A percentile compares a stretch with the other conserved stretches of the same genome.
phyloP scores from a whole-genome alignment of 2,329 filamentous ascomycete genomes.

The Fusarium nematophilum region DNA sequence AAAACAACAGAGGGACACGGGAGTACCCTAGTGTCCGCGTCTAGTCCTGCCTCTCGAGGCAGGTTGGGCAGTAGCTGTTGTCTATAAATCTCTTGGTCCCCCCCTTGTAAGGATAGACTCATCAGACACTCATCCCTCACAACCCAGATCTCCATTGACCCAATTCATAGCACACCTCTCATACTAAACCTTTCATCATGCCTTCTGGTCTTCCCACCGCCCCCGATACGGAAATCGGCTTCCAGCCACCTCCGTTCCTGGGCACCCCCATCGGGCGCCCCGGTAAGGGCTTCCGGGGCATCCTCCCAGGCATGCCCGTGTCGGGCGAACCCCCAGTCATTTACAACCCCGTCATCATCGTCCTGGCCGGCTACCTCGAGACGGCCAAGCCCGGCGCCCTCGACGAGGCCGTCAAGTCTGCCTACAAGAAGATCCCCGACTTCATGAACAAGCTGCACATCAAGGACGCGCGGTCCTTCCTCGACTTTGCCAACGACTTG shows the following conservation, averaged over 20 bases:
- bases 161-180: not conserved
- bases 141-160: not conserved
- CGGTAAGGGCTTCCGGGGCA: not conserved
- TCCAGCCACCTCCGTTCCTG: slow-evolving; percentile 31
- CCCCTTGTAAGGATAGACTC: too few species aligned
- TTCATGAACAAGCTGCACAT: slow-evolving; percentile 41
- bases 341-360: slow-evolving; percentile 39
- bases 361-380: slow-evolving; percentile 35
- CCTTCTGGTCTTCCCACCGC: slow-evolving; percentile 40
- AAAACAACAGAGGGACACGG: not conserved
- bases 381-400: slow-evolving; percentile 13
- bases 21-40: not conserved
- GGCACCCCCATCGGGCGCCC: slow-evolving; percentile 2
- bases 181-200: slow-evolving; percentile 9
- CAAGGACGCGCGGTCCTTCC: slow-evolving; percentile 34
- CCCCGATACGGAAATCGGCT: slow-evolving; percentile 34
- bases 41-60: not conserved
- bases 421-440: slow-evolving; percentile 28
- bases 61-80: too few species aligned
- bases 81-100: slow-evolving; percentile 7
- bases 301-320: slow-evolving; percentile 7
- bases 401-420: slow-evolving; percentile 22
- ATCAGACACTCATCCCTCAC: not conserved
- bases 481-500: slow-evolving; percentile 44
- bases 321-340: slow-evolving; percentile 9